Base-by-base conservation (phyloP, 495 filamentous ascomycete genomes). In the Xanthoparmelia taractica region DNA sequence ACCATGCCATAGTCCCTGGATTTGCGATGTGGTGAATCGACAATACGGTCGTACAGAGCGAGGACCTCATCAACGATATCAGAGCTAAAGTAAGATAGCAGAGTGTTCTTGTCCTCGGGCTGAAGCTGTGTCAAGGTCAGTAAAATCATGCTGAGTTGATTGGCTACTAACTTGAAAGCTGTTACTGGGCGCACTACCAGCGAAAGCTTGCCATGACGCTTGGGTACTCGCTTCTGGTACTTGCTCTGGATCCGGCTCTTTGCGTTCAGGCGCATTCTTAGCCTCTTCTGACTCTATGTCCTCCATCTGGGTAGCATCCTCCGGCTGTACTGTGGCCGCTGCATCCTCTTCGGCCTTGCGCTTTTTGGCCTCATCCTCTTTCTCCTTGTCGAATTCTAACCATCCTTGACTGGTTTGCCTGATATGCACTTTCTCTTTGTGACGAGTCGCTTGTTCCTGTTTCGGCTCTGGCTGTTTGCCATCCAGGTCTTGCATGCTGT, bases 31-130 rank as follows among this genome's bases (percentile, higher is more conserved):
- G 78, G 76, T 23, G 74, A 76, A 0, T 71, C 47, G 63, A 78
- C 67, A 47, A 80, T 74, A n/a, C 73, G 76, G 27, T 77, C 67
- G 62, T 84, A 75, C 43, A 84, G 69, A 7, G 69, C 63, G 23
- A 82, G 62, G 18, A 80, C 78, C 43, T 70, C 67, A 20, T 72
- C 45, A 13, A 75, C 73, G 31, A 76, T 67, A 18, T 80, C 75
- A 11, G 68, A 64, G 41, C 77, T 75, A 59, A 84, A 79, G 61
- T 78, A 77, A 25, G 74, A 69, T 18, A 69, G 69, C 37, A 87
- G 72, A 13, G 76, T 64, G 3, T 69, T 62, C 41, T 73, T 70
- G 66, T 86, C 84, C 47, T 81, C 77, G 25, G 75, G 71, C 18
- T 75, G 77, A 15, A 84, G 66, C 63, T 78, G 52, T 50, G 75